phyloP scores from a whole-genome alignment of 2,329 filamentous ascomycete genomes.

The Fusarium fracticaudum region DNA sequence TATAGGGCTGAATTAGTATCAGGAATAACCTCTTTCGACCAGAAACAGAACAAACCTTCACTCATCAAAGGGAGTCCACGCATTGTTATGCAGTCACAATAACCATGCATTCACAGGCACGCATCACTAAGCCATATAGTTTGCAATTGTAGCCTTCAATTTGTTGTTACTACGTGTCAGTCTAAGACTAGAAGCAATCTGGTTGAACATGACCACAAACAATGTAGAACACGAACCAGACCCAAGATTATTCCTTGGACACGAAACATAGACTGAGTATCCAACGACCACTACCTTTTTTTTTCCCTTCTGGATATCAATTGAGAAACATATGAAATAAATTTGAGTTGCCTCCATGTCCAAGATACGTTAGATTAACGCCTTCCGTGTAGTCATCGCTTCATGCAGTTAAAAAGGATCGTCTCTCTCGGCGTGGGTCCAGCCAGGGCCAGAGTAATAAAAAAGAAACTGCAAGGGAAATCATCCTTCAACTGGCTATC shows the following conservation, averaged over 20 bases:
- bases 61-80: not conserved
- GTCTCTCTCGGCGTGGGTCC: conserved; percentile 41
- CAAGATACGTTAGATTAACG: conserved; percentile 26
- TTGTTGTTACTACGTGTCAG: conserved; percentile 34
- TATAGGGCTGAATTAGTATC: not conserved
- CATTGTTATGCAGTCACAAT: not conserved
- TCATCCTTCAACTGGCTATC: conserved; percentile 18
- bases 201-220: conserved; percentile 34
- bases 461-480: conserved; percentile 26
- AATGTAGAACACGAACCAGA: conserved; percentile 16
- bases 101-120: not conserved
- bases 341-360: conserved; percentile 29
- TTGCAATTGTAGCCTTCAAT: conserved; percentile 9
- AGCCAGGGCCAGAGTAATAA: conserved; percentile 40
- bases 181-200: conserved; percentile 34
- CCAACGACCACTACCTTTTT: not conserved
- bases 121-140: not conserved
- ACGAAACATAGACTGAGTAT: conserved; percentile 3
- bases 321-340: conserved; percentile 27
- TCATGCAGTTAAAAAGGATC: conserved; percentile 37
- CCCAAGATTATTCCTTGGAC: not conserved
- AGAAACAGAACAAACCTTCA: not conserved
- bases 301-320: conserved; percentile 12
- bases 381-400: conserved; percentile 25
- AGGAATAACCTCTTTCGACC: not conserved